These are phyloP conservation scores for Ascochyta lentis DNA, from an alignment of 2,329 filamentous ascomycete species.

Conservation along the genomic window DNA sequence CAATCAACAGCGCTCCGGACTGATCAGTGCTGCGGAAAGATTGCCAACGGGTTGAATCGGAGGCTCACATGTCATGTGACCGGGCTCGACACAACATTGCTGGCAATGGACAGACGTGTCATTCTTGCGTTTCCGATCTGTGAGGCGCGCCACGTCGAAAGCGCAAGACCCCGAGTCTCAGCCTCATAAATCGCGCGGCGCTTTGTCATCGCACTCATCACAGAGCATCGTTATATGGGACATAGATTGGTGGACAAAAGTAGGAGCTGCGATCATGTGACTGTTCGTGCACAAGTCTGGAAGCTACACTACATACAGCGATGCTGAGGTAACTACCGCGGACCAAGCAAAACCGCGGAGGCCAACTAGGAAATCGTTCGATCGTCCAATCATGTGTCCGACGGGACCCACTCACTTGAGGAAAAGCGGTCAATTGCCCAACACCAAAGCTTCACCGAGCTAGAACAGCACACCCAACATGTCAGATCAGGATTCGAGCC, in stretches of 20 bases:
- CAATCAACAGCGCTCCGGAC: not conserved
- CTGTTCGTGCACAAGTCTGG: not conserved
- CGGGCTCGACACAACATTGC: not conserved
- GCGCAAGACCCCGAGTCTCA: not conserved
- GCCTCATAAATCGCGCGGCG: not conserved
- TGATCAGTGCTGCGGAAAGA: not conserved
- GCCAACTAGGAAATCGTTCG: no score
- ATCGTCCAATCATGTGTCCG: slow-evolving; percentile 9
- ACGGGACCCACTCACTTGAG: slow-evolving; percentile 8
- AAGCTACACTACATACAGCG: not conserved
- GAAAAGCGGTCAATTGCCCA: slow-evolving; percentile 19
- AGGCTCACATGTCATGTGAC: not conserved
- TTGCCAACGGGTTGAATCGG: not conserved
- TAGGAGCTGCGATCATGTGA: not conserved
- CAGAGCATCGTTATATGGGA: not conserved
- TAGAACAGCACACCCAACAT: slow-evolving; percentile 6
- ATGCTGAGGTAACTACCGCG: not conserved
- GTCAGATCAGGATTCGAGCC: slow-evolving; percentile 11
- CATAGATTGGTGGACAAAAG: not conserved
- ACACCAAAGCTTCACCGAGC: slow-evolving; percentile 14
- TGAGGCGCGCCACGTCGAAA: slow-evolving; percentile 15
- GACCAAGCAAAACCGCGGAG: not conserved
- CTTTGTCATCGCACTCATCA: not conserved
- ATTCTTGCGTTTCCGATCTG: slow-evolving; percentile 14
- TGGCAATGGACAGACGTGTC: slow-evolving; percentile 14